Base-by-base conservation (phyloP, 345 rosid species). In the Ailanthus altissimus region DNA sequence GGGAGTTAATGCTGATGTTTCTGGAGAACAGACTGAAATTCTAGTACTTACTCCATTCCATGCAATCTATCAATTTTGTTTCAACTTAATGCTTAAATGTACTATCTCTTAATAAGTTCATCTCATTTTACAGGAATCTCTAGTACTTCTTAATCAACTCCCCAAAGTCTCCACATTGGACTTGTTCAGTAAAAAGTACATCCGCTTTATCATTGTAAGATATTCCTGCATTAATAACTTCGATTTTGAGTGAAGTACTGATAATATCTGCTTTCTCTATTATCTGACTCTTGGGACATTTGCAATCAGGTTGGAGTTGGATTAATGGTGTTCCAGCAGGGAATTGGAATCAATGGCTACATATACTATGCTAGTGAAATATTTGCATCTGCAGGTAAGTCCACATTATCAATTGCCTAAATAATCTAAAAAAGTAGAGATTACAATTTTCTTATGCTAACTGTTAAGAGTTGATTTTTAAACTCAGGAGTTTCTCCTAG, bases 271-370 rank as follows among this genome's bases (percentile, higher is more conserved):
- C 26, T 70, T 32, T 23, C 14, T 12, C 63, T 12, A n/a, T 71
- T 56, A n/a, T 60, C 45, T n/a, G 36, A 43, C 23, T 20, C 23
- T 45, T 58, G 38, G 15, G 53, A 61, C 5, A 36, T 56, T 58
- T 11, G 23, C 25, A 15, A 26, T 23, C 74, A 89, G 90, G 81
- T 89, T 4, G 90, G 87, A 66, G 86, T 85, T 61, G 92, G 89
- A 72, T 64, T 89, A 21, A 86, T 89, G 92, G 66, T 79, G 73
- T 82, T 85, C 73, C 88, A 84, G 43, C 90, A 89, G 72, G 83
- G 72, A 74, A 76, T 79, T 21, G 92, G 92, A 72, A 82, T 84
- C 66, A 86, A 79, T 61, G 88, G 88, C 5, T 81, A 84, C 58
- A 76, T 81, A 63, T 89, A 81, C 76, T 89, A 89, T 47, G 86